Evolutionary conservation across 768 basidiomycete species (phyloP).

Genomic region (Suillus hirtellus): DNA sequence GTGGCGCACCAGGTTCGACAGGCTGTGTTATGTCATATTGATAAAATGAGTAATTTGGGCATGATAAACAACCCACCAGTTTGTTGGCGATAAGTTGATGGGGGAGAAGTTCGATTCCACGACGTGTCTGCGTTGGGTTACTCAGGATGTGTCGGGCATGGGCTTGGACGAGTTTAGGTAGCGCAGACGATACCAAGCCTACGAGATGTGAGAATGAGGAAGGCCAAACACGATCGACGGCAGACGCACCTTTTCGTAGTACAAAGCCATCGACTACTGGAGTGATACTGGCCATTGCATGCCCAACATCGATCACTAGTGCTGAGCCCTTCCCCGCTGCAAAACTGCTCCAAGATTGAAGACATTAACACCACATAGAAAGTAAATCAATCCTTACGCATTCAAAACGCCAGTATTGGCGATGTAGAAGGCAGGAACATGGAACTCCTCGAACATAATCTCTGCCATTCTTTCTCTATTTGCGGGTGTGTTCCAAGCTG

Average conservation of each 20-base stretch:
- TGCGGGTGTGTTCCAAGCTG: constrained; percentile 93
- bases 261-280: constrained; percentile 98
- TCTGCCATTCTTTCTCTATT: constrained; percentile 95
- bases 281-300: constrained; percentile 85
- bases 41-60: constrained; percentile 12
- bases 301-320: constrained; percentile 91
- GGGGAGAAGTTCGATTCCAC: constrained; percentile 69
- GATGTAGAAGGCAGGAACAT: constrained; percentile 94
- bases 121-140: constrained; percentile 47
- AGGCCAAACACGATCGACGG: not conserved
- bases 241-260: constrained; percentile 76
- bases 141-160: constrained; percentile 71
- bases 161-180: constrained; percentile 80
- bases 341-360: constrained; percentile 55
- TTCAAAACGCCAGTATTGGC: constrained; percentile 93
- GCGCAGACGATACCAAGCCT: constrained; percentile 78
- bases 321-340: constrained; percentile 98
- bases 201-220: not conserved
- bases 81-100: constrained; percentile 91
- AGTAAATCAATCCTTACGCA: constrained; percentile 52
- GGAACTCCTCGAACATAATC: constrained; percentile 96
- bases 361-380: constrained; percentile 13
- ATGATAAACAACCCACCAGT: constrained; percentile 41
- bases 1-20: constrained; percentile 66
- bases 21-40: constrained; percentile 44